Base-by-base conservation (phyloP, 2,329 filamentous ascomycete species). In the Pestalotiopsis sp. region DNA sequence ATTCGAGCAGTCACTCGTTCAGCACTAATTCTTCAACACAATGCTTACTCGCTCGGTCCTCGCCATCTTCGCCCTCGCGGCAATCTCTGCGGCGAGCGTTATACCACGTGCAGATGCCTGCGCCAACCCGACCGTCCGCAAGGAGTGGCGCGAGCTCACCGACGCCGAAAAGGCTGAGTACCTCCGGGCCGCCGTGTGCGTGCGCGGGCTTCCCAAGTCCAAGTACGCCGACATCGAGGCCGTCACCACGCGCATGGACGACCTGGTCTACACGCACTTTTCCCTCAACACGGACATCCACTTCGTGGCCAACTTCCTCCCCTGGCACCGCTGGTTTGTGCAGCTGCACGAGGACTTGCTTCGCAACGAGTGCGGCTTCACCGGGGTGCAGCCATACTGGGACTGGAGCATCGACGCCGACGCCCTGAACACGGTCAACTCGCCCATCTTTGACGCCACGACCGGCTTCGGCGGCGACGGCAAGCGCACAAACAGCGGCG, bases 301-400 rank as follows among this genome's bases (percentile, higher is more conserved):
- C 66, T 67, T 65, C n/a, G 75, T 76, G 14, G 76, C 76, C 30
- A 74, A 74, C 64, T 80, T 81, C 68, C 71, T 80, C 20, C 76
- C 78, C 0, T 81, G 78, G 73, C 78, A 81, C 57, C 74, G 79
- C 6, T 78, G 75, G 66, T 79, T 76, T 64, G 60, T 79, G 59
- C 73, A 71, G 17, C 69, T 73, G 22, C 78, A 80, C 65, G 78
- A 78, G 60, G 69, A 70, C 40, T 72, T 79, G 3, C 68, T 80
- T 17, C 72, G 73, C 38, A 65, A 73, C 9, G 76, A 80, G 66
- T 81, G 79, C 57, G 67, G 70, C 35, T 75, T 73, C 58, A 71
- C 68, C 9, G 73, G 73, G 2, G 70, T 71, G 7, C 58, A 71
- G 20, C 73, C 73, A 67, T 80, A 80, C 70, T 81, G 79, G 79